These are phyloP conservation scores for Trichomonascus vanleenenianus DNA, from an alignment of 805 yeast species.

Conservation along the genomic window DNA sequence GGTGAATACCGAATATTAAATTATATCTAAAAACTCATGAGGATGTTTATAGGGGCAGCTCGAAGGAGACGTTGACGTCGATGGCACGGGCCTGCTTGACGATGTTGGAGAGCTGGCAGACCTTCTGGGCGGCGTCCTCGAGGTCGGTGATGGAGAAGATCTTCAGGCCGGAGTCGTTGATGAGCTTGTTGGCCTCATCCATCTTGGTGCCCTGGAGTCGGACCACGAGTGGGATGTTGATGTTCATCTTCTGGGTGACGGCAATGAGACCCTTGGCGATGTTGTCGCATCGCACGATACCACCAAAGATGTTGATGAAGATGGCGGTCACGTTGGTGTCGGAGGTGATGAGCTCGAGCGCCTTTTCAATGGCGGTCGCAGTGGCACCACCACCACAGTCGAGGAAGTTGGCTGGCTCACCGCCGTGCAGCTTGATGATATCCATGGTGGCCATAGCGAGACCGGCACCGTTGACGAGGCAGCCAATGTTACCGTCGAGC, in stretches of 20 bases:
- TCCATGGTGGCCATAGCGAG: conserved; percentile 99
- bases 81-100: conserved; percentile 41
- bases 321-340: conserved; percentile 89
- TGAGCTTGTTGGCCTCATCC: conserved; percentile 79
- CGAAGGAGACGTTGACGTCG: conserved; percentile 43
- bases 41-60: conserved; percentile 34
- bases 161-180: conserved; percentile 83
- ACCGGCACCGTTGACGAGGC: conserved; percentile 99
- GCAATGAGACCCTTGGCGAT: conserved; percentile 94
- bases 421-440: conserved; percentile 95
- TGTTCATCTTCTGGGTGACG: conserved; percentile 85
- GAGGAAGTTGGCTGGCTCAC: conserved; percentile 97
- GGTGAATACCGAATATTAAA: not conserved
- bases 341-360: conserved; percentile 85
- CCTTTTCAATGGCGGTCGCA: conserved; percentile 95
- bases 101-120: conserved; percentile 61
- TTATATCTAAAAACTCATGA: conserved; percentile 1
- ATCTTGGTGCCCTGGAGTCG: conserved; percentile 98
- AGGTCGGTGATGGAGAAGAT: conserved; percentile 86
- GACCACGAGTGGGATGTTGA: conserved; percentile 91
- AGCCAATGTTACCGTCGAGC: conserved; percentile 97
- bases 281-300: conserved; percentile 98
- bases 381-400: conserved; percentile 99
- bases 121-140: conserved; percentile 96
- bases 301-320: conserved; percentile 98